Conservation (phyloP, 768 basidiomycete species). For the Macrocybe gigantea region DNA sequence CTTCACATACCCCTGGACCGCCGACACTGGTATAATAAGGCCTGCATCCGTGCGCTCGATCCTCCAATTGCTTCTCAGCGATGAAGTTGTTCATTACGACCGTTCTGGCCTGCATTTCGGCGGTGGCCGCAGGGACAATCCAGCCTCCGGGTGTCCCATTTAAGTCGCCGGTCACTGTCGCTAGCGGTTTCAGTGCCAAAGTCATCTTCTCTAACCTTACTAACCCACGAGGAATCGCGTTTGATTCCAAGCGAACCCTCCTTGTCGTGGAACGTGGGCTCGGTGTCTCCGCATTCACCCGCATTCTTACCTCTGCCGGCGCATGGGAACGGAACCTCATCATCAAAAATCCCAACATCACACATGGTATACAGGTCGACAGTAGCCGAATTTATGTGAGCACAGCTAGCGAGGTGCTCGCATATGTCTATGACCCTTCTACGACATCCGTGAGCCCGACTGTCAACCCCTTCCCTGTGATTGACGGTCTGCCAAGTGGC, state of each 20-base stretch:
- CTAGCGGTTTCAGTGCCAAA: slow-evolving; percentile 26
- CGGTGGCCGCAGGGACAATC: too few species aligned
- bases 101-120: too few species aligned
- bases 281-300: slow-evolving; percentile 34
- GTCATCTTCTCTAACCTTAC: slow-evolving; percentile 37
- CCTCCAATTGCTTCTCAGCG: too few species aligned
- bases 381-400: slow-evolving; percentile 30
- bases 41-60: too few species aligned
- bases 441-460: slow-evolving; percentile 18
- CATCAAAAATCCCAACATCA: slow-evolving; percentile 27
- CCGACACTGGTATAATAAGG: too few species aligned
- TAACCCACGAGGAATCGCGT: slow-evolving; percentile 33
- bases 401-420: slow-evolving; percentile 26
- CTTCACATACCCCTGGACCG: too few species aligned
- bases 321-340: slow-evolving; percentile 33
- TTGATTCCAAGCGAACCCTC: slow-evolving; percentile 31
- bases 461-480: slow-evolving; percentile 12
- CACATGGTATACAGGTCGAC: slow-evolving; percentile 37
- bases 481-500: slow-evolving; percentile 30
- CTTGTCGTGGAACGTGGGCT: slow-evolving; percentile 38
- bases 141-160: slow-evolving; percentile 18
- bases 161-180: slow-evolving; percentile 26
- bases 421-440: slow-evolving; percentile 28
- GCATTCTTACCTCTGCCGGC: slow-evolving; percentile 10
- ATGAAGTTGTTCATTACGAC: too few species aligned